Conservation (phyloP, 805 yeast genomes). For the Jamesozyma jinghongensis region DNA sequence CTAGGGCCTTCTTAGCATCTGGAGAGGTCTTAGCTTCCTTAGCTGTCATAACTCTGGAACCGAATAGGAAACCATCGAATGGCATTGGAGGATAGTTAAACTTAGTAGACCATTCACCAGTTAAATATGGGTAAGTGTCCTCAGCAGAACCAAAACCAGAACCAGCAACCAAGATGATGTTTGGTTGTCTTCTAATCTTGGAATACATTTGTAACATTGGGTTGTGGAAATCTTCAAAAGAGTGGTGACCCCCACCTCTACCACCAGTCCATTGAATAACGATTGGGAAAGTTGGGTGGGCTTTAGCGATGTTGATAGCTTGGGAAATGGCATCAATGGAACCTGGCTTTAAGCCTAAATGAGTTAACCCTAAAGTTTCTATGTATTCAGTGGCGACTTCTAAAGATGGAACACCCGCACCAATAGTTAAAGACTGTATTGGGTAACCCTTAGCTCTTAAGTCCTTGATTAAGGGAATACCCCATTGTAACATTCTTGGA, state of each 20-base stretch:
- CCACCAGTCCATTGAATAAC: slow-evolving; percentile 99
- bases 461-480: slow-evolving; percentile 86
- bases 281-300: slow-evolving; percentile 94
- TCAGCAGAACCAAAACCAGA: slow-evolving; percentile 97
- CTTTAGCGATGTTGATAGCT: slow-evolving; percentile 83
- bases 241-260: slow-evolving; percentile 99
- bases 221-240: slow-evolving; percentile 98
- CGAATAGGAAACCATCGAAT: slow-evolving; percentile 92
- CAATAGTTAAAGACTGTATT: slow-evolving; percentile 89
- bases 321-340: slow-evolving; percentile 86
- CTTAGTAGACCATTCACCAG: slow-evolving; percentile 90
- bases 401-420: slow-evolving; percentile 98
- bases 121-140: slow-evolving; percentile 94
- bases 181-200: slow-evolving; percentile 82
- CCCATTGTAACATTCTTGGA: slow-evolving; percentile 98
- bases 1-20: slow-evolving; percentile 89
- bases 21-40: slow-evolving; percentile 91
- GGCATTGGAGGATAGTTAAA: slow-evolving; percentile 98
- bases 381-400: slow-evolving; percentile 97
- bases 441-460: slow-evolving; percentile 91
- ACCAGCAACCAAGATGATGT: slow-evolving; percentile 90
- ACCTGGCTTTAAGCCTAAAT: slow-evolving; percentile 96
- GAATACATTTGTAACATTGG: slow-evolving; percentile 94
- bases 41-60: slow-evolving; percentile 96
- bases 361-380: slow-evolving; percentile 82